These are phyloP conservation scores for Russula vinacea DNA, from an alignment of 768 basidiomycete species.

Conservation along the genomic window DNA sequence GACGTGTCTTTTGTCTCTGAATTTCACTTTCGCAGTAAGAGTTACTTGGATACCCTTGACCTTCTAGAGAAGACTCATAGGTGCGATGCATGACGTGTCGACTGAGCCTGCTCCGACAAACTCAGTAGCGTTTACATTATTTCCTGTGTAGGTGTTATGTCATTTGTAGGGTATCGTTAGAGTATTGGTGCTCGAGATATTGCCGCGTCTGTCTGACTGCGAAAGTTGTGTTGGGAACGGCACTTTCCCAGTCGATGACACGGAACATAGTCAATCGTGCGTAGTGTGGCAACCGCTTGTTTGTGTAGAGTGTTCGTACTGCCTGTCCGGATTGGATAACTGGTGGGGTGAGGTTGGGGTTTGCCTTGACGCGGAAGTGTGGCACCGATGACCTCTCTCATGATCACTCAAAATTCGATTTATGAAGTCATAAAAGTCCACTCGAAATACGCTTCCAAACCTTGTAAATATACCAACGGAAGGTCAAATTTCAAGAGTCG, in stretches of 20 bases:
- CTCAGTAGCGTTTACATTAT: neutral
- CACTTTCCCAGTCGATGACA: no score
- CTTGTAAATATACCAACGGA: no score
- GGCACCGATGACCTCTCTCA: no score
- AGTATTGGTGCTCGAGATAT: neutral
- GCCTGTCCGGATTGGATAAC: no score
- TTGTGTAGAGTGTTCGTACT: no score
- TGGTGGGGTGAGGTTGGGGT: no score
- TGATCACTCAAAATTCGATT: no score
- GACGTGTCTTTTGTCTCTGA: slow-evolving; percentile 19
- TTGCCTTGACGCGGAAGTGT: no score
- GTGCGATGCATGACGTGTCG: neutral
- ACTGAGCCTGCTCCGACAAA: neutral
- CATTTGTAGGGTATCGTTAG: neutral
- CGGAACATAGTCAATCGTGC: neutral
- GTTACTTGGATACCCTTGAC: neutral
- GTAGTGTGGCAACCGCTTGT: no score
- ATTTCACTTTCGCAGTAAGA: neutral
- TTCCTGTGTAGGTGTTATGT: neutral
- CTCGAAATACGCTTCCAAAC: no score
- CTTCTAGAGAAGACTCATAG: neutral
- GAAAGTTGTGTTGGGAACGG: neutral
- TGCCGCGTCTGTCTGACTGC: neutral
- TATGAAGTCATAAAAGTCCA: no score
- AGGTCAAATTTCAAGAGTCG: no score